phyloP scores from a whole-genome alignment of 148 eudicot genomes.

The Arctostaphylos glauca region DNA sequence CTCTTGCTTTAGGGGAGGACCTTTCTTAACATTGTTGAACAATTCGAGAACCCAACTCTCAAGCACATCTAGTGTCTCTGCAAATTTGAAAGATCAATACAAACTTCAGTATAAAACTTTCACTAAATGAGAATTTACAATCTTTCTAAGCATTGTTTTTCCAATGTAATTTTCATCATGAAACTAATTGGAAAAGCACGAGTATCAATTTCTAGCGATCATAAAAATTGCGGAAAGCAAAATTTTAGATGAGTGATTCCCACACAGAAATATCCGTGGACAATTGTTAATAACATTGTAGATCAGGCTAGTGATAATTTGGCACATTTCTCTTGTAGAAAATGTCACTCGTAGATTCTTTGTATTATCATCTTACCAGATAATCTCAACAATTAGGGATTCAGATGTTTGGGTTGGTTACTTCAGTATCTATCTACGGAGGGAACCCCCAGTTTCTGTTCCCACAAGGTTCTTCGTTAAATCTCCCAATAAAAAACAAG shows the following conservation, averaged over 20 bases:
- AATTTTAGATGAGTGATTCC: not conserved
- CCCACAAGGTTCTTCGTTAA: not conserved
- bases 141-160: not conserved
- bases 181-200: constrained; percentile 1
- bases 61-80: constrained; percentile 86
- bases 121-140: not conserved
- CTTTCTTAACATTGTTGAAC: constrained; percentile 61
- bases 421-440: not conserved
- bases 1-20: constrained; percentile 46
- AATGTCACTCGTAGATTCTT: not conserved
- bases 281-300: not conserved
- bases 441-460: not conserved
- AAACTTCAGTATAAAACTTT: not conserved
- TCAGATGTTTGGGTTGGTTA: not conserved
- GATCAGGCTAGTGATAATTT: not conserved
- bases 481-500: not conserved
- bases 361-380: not conserved
- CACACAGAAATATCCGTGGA: not conserved
- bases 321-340: not conserved
- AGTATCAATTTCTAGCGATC: not conserved
- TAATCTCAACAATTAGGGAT: not conserved
- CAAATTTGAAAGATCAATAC: constrained; percentile 27
- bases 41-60: constrained; percentile 89
- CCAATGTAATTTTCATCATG: not conserved
- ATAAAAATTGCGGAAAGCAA: not conserved